Percentiles rank a stretch among this genome's conserved stretches.
Evolutionary conservation across 257 asterid species (phyloP).

Genomic region (Gentiana macrophylla): DNA sequence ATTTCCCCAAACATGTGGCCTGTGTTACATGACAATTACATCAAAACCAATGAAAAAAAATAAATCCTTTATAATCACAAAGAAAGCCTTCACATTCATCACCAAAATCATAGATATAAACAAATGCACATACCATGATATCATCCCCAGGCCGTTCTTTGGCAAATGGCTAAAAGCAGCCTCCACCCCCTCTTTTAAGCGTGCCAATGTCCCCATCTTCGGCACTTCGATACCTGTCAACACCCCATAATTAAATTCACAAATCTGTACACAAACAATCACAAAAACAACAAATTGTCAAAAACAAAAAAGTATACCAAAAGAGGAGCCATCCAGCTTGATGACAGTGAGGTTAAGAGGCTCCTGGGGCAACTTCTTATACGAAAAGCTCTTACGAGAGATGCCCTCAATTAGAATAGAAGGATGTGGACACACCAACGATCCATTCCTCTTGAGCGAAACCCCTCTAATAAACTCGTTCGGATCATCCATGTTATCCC

Average conservation of each 20-base stretch:
- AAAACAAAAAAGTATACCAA: constrained; percentile 25
- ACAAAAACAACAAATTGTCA: neutral
- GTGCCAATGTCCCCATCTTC: constrained; percentile 50
- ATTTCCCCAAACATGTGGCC: constrained; percentile 58
- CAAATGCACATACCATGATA: constrained; percentile 54
- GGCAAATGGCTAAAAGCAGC: constrained; percentile 61
- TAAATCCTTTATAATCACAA: no score
- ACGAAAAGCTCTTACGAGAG: constrained; percentile 26
- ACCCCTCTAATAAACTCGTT: constrained; percentile 6
- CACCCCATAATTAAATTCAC: neutral
- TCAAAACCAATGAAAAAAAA: no score
- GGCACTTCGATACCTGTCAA: constrained; percentile 51
- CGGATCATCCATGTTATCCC: constrained; percentile 4
- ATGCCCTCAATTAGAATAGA: constrained; percentile 4
- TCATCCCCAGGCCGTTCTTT: constrained; percentile 39
- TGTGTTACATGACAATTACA: neutral
- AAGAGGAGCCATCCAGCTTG: constrained; percentile 70
- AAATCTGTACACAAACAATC: neutral
- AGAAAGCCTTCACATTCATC: no score
- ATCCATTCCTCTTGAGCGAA: constrained; percentile 19
- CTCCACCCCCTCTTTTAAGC: constrained; percentile 69
- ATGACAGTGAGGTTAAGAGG: constrained; percentile 46
- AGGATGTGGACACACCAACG: constrained; percentile 5
- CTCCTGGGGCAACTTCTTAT: constrained; percentile 39
- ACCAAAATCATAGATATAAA: neutral